Evolutionary conservation across 129 eudicot species (phyloP).

Genomic region (Flaveria robusta): DNA sequence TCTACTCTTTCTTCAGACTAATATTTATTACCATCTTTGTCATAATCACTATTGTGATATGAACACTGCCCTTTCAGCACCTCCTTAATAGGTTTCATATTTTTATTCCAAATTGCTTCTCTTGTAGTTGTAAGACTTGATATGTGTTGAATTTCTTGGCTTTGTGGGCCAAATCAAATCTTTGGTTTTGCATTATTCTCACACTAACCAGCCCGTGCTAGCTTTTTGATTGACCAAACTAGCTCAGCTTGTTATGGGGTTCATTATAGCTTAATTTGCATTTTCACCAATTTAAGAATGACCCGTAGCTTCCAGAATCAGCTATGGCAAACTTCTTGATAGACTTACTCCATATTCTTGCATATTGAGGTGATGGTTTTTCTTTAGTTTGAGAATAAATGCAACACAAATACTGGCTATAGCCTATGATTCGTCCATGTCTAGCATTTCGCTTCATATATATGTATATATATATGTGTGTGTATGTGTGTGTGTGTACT

Average conservation of each 20-base stretch:
- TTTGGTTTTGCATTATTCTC: conserved; percentile 11
- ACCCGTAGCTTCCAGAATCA: background rate
- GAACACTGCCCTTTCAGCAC: background rate
- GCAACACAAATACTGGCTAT: background rate
- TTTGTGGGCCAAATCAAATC: background rate
- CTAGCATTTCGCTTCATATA: background rate
- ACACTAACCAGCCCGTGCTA: conserved; percentile 3
- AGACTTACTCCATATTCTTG: background rate
- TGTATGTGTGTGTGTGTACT: too few species aligned
- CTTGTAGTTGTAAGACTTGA: conserved; percentile 2
- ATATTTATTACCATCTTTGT: background rate
- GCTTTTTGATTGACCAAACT: conserved; percentile 18
- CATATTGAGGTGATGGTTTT: background rate
- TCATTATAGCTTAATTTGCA: background rate
- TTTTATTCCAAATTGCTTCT: background rate
- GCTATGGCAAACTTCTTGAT: background rate
- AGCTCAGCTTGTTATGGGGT: background rate
- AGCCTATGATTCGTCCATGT: background rate
- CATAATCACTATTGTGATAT: conserved; percentile 15
- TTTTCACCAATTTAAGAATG: background rate
- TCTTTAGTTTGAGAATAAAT: background rate
- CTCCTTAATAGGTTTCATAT: background rate
- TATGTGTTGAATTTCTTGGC: conserved; percentile 6
- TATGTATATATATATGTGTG: too few species aligned
- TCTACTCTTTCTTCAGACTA: background rate